Evolutionary conservation across 768 basidiomycete genomes (phyloP).

Genomic region (Kwoniella heveanensis): DNA sequence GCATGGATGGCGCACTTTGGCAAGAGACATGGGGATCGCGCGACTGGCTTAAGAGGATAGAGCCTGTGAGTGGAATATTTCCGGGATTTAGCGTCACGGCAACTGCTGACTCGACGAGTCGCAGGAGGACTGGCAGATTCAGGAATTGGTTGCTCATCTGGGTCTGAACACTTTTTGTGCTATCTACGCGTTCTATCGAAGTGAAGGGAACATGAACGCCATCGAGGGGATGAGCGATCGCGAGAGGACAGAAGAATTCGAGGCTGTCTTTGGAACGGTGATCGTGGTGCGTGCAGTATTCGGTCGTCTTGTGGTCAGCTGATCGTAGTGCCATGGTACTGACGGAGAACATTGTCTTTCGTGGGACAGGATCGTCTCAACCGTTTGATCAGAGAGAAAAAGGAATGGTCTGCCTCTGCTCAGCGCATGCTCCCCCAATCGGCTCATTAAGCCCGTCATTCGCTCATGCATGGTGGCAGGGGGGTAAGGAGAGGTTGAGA

Average conservation of each 20-base stretch:
- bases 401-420: no score
- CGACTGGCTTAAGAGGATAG: slow-evolving; percentile 8
- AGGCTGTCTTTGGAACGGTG: slow-evolving; percentile 10
- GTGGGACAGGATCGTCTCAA: no score
- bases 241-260: slow-evolving; percentile 15
- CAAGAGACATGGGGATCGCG: slow-evolving; percentile 4
- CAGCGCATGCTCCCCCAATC: no score
- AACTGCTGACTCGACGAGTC: not conserved
- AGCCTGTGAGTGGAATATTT: not conserved
- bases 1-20: not conserved
- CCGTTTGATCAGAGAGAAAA: no score
- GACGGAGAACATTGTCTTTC: no score
- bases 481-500: no score
- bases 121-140: not conserved
- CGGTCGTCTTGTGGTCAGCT: no score
- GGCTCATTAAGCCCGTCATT: no score
- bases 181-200: slow-evolving; percentile 13
- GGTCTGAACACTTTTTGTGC: slow-evolving; percentile 25
- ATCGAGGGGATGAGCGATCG: slow-evolving; percentile 8
- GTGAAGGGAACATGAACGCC: no score
- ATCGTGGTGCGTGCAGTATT: not conserved
- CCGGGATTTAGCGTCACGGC: not conserved
- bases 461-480: no score
- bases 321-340: no score
- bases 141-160: slow-evolving; percentile 3